These are phyloP conservation scores for Asterophora parasitica DNA, from an alignment of 768 basidiomycete species.

Conservation along the genomic window DNA sequence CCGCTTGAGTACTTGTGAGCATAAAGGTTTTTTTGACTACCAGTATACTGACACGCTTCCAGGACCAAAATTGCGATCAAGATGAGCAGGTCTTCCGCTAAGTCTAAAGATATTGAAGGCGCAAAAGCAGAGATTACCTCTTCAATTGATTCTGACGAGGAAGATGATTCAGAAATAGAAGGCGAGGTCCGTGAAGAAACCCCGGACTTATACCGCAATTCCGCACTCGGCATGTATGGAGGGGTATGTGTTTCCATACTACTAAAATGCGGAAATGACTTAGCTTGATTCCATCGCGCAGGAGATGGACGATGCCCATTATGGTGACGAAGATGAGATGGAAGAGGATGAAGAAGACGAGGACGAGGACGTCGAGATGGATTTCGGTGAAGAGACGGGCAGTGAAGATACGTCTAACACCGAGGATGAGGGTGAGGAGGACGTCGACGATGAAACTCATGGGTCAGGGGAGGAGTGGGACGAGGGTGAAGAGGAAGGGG, in stretches of 20 bases:
- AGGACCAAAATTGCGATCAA: constrained; percentile 98
- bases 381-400: constrained; percentile 78
- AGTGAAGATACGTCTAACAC: constrained; percentile 78
- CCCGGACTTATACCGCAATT: constrained; percentile 93
- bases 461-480: constrained; percentile 63
- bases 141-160: constrained; percentile 49
- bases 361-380: constrained; percentile 84
- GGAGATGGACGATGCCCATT: constrained; percentile 85
- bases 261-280: background rate
- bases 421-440: constrained; percentile 64
- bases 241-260: constrained; percentile 53
- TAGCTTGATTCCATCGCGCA: constrained; percentile 25
- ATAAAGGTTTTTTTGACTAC: constrained; percentile 8
- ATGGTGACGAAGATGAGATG: constrained; percentile 67
- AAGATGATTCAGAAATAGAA: constrained; percentile 57
- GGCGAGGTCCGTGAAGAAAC: constrained; percentile 68
- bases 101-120: constrained; percentile 56
- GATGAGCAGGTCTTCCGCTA: constrained; percentile 80
- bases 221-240: constrained; percentile 92
- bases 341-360: constrained; percentile 78
- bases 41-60: constrained; percentile 4
- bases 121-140: constrained; percentile 42
- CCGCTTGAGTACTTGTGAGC: constrained; percentile 87
- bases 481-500: constrained; percentile 65
- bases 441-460: constrained; percentile 55